These are phyloP conservation scores for Aspergillus ochraceus DNA, from an alignment of 2,329 filamentous ascomycete species.

Conservation along the genomic window DNA sequence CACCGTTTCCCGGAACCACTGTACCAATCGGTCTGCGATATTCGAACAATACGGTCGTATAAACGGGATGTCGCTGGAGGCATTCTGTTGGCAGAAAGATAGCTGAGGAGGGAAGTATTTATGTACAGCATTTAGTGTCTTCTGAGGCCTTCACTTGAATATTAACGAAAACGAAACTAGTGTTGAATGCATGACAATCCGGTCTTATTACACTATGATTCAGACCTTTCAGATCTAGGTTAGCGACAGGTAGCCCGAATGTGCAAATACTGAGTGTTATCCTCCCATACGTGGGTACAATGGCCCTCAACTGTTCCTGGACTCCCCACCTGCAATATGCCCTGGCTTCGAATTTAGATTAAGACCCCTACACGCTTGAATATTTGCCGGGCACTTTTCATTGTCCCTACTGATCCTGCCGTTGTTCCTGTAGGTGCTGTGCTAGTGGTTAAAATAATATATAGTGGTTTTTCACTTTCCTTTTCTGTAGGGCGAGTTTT, in stretches of 20 bases:
- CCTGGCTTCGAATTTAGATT: too few relatives aligned
- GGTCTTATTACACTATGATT: neutral
- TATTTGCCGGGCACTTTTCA: too few relatives aligned
- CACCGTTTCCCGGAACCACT: too few relatives aligned
- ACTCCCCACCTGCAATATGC: too few relatives aligned
- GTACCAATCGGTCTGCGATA: neutral
- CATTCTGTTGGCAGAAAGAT: neutral
- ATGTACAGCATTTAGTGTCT: neutral
- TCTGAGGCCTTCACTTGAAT: neutral
- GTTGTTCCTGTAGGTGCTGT: too few relatives aligned
- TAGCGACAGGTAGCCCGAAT: neutral
- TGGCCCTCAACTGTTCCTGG: too few relatives aligned
- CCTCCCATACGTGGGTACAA: too few relatives aligned
- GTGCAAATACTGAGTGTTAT: neutral
- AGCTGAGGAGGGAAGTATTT: neutral
- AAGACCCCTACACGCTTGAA: too few relatives aligned
- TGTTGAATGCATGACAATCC: neutral
- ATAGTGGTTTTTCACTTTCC: neutral
- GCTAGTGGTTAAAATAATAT: neutral
- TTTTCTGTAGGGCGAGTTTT: neutral
- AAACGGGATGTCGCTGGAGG: conserved; percentile 1
- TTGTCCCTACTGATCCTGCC: too few relatives aligned
- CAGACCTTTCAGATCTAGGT: neutral
- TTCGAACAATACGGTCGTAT: conserved; percentile 1
- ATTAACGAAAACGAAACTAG: neutral